Conservation (phyloP, 345 rosid genomes). For the Populus tremula region DNA sequence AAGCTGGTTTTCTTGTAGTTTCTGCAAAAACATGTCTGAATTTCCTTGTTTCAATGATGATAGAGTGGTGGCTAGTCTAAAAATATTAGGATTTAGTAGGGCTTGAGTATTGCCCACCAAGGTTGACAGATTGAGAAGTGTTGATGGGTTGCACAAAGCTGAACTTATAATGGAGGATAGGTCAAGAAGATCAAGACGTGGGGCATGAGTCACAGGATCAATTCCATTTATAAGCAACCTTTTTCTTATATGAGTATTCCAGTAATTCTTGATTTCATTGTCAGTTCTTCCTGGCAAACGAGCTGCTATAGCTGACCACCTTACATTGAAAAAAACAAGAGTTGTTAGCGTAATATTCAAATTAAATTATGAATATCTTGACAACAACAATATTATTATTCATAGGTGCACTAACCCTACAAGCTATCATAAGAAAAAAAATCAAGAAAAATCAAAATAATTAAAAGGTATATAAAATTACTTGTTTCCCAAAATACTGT, state of each 20-base stretch:
- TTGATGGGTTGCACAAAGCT: slow-evolving; percentile 37
- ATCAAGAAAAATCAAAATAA: not conserved
- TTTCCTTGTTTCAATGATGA: slow-evolving; percentile 48
- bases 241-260: slow-evolving; percentile 92
- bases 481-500: slow-evolving; percentile 88
- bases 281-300: slow-evolving; percentile 98
- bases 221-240: slow-evolving; percentile 82
- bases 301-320: slow-evolving; percentile 98
- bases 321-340: slow-evolving; percentile 18
- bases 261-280: slow-evolving; percentile 88
- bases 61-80: slow-evolving; percentile 42
- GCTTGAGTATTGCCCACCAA: slow-evolving; percentile 40
- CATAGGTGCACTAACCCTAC: not conserved
- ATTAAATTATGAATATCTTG: not conserved
- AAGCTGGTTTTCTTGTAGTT: slow-evolving; percentile 41
- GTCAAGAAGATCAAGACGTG: slow-evolving; percentile 72
- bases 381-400: not conserved
- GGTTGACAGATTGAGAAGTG: slow-evolving; percentile 45
- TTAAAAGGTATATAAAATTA: slow-evolving; percentile 15
- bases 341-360: not conserved
- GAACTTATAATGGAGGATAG: slow-evolving; percentile 63
- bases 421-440: not conserved
- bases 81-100: slow-evolving; percentile 45
- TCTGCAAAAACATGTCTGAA: slow-evolving; percentile 34
- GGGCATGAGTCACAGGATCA: slow-evolving; percentile 90